These are phyloP conservation scores for Carex littledalei DNA, from an alignment of 176 grass and related monocot genomes.

Conservation along the genomic window DNA sequence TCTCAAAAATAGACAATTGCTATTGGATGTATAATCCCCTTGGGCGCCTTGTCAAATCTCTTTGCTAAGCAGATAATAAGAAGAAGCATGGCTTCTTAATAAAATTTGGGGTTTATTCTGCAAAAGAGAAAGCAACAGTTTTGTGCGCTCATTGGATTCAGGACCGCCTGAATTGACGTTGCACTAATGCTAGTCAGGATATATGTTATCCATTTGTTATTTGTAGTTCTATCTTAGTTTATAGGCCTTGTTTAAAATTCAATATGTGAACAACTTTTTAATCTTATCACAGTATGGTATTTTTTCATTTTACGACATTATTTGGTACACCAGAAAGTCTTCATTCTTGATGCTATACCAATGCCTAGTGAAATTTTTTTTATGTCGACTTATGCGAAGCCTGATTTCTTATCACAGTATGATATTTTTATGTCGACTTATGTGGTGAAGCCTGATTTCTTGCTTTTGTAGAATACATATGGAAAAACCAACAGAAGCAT, in stretches of 20 bases:
- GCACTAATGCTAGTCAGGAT: background rate
- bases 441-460: background rate
- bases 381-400: background rate
- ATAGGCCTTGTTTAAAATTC: background rate
- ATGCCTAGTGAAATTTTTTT: background rate
- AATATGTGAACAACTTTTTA: background rate
- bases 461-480: slow-evolving; percentile 38
- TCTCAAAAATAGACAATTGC: background rate
- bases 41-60: background rate
- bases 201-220: background rate
- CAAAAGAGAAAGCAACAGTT: background rate
- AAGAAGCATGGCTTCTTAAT: background rate
- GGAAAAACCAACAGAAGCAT: slow-evolving; percentile 53
- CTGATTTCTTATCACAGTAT: background rate
- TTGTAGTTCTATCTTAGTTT: background rate
- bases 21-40: background rate
- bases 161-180: background rate
- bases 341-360: background rate
- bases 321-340: background rate
- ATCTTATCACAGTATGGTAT: background rate
- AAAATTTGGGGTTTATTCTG: background rate
- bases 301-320: background rate
- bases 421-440: background rate
- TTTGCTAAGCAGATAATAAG: background rate
- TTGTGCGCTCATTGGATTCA: background rate